These are phyloP conservation scores for Gamarada debralockiae DNA, from an alignment of 495 filamentous ascomycete genomes.

Conservation along the genomic window DNA sequence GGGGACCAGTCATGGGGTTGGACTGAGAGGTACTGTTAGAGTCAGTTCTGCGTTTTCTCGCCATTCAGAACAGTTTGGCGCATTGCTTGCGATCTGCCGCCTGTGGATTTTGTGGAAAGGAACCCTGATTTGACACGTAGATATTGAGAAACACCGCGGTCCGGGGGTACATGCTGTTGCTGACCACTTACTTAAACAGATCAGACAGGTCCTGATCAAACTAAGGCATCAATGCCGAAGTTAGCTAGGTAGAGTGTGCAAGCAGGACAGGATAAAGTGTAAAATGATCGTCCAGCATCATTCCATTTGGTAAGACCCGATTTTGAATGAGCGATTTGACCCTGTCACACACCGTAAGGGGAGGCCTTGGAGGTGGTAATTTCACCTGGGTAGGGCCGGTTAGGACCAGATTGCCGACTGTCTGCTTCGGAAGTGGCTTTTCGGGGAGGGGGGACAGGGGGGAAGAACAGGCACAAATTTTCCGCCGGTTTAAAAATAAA, in stretches of 20 bases:
- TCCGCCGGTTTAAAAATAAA: too few relatives aligned
- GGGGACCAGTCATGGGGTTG: slow-evolving; percentile 17
- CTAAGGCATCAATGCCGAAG: slow-evolving; percentile 19
- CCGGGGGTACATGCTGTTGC: slow-evolving; percentile 6
- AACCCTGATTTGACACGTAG: slow-evolving; percentile 21
- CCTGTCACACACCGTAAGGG: too few relatives aligned
- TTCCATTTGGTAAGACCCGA: background rate
- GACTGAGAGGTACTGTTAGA: slow-evolving; percentile 16
- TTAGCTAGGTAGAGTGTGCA: slow-evolving; percentile 3
- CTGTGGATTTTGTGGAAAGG: background rate
- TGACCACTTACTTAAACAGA: slow-evolving; percentile 11
- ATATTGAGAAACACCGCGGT: slow-evolving; percentile 8
- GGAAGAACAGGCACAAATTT: too few relatives aligned
- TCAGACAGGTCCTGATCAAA: slow-evolving; percentile 14
- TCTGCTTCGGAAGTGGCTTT: too few relatives aligned
- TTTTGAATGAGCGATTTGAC: too few relatives aligned
- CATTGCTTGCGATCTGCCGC: background rate
- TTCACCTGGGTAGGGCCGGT: too few relatives aligned
- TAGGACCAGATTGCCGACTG: too few relatives aligned
- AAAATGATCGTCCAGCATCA: slow-evolving; percentile 20
- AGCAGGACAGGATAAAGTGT: slow-evolving; percentile 2
- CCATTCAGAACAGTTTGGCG: slow-evolving; percentile 12
- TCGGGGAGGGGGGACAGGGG: too few relatives aligned
- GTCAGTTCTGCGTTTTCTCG: slow-evolving; percentile 27
- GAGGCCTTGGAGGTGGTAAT: too few relatives aligned